Evolutionary conservation across 805 yeast genomes (phyloP).

Genomic region (Saccharomycopsis javanensis): DNA sequence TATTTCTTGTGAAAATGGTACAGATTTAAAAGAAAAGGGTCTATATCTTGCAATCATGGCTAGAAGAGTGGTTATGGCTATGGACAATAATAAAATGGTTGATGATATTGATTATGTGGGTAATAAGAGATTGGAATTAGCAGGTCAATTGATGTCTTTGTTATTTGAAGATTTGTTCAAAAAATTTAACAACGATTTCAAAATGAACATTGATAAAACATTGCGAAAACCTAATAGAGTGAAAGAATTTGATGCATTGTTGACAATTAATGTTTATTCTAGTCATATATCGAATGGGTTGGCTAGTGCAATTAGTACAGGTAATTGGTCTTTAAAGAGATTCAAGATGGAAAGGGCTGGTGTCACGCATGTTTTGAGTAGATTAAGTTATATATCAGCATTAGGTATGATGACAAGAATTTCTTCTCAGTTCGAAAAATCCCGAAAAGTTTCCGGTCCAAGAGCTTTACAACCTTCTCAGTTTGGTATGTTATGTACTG

Average conservation of each 20-base stretch:
- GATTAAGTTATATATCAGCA: slow-evolving; percentile 88
- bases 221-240: slow-evolving; percentile 91
- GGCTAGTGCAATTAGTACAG: slow-evolving; percentile 95
- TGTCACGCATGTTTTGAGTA: slow-evolving; percentile 90
- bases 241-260: slow-evolving; percentile 86
- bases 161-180: slow-evolving; percentile 95
- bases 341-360: slow-evolving; percentile 99
- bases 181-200: slow-evolving; percentile 90
- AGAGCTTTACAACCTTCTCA: slow-evolving; percentile 98
- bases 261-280: slow-evolving; percentile 84
- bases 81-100: slow-evolving; percentile 89
- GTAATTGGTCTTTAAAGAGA: slow-evolving; percentile 97
- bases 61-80: slow-evolving; percentile 89
- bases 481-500: slow-evolving; percentile 97
- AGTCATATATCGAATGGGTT: slow-evolving; percentile 89
- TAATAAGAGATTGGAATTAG: slow-evolving; percentile 91
- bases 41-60: slow-evolving; percentile 94
- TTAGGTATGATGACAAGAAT: slow-evolving; percentile 99
- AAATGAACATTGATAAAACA: slow-evolving; percentile 87
- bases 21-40: slow-evolving; percentile 91
- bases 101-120: slow-evolving; percentile 99
- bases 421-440: slow-evolving; percentile 96
- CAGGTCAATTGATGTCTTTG: slow-evolving; percentile 93
- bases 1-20: slow-evolving; percentile 63
- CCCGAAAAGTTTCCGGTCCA: slow-evolving; percentile 96